Evolutionary conservation across 1,284 basidiomycete species (phyloP).

Genomic region (Moesziomyces antarcticus): DNA sequence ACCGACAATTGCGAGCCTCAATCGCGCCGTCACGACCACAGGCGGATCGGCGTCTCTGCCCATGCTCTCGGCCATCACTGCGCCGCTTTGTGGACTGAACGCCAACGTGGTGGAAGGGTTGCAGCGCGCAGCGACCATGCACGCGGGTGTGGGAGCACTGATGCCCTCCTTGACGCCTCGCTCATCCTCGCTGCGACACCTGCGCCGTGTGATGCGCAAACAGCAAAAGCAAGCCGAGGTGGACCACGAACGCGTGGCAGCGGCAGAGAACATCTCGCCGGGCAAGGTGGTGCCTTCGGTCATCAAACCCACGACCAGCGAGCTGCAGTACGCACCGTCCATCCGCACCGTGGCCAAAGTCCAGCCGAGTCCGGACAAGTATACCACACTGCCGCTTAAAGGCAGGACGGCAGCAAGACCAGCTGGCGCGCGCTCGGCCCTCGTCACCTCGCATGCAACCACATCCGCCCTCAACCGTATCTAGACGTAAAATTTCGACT

Average conservation of each 20-base stretch:
- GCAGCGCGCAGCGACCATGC: constrained; percentile 32
- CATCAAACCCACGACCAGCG: background rate
- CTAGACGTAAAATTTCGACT: constrained; percentile 4
- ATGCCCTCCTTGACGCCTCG: constrained; percentile 32
- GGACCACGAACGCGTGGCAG: constrained; percentile 21
- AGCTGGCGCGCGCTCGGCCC: constrained; percentile 16
- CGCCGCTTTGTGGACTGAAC: background rate
- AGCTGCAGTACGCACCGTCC: constrained; percentile 3
- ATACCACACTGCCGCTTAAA: constrained; percentile 8
- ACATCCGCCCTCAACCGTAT: constrained; percentile 13
- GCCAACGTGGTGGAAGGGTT: constrained; percentile 1
- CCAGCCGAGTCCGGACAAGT: constrained; percentile 5
- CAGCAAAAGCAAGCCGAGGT: constrained; percentile 37
- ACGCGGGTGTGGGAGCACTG: constrained; percentile 18
- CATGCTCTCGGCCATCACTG: constrained; percentile 13
- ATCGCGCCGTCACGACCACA: constrained; percentile 3
- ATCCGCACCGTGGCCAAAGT: constrained; percentile 20
- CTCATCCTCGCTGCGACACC: constrained; percentile 39
- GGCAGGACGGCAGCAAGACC: constrained; percentile 6
- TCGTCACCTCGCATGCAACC: constrained; percentile 10
- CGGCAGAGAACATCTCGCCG: constrained; percentile 35
- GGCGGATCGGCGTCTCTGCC: constrained; percentile 16
- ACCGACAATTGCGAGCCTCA: constrained; percentile 32
- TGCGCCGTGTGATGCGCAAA: constrained; percentile 33
- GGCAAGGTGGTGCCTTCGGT: constrained; percentile 31